Evolutionary conservation across 257 asterid genomes (phyloP).

Genomic region (Verbena officinalis): DNA sequence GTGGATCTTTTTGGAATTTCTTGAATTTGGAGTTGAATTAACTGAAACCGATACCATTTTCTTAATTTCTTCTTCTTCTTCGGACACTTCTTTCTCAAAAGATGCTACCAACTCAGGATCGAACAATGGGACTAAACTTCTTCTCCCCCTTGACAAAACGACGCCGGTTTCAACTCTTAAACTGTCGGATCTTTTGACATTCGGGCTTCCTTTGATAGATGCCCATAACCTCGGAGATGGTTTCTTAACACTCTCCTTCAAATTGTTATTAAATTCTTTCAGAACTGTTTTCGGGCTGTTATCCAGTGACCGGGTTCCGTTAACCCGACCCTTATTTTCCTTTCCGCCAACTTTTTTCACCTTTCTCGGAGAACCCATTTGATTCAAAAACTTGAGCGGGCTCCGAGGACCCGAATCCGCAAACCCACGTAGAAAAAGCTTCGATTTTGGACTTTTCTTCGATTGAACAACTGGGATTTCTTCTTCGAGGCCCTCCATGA

Average conservation of each 20-base stretch:
- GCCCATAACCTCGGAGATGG: slow-evolving; percentile 65
- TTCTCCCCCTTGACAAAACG: slow-evolving; percentile 48
- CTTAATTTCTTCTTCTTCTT: slow-evolving; percentile 63
- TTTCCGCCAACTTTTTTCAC: slow-evolving; percentile 61
- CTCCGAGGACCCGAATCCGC: slow-evolving; percentile 54
- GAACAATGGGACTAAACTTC: slow-evolving; percentile 65
- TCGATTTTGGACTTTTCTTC: slow-evolving; percentile 63
- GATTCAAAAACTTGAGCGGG: slow-evolving; percentile 75
- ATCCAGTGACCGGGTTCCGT: slow-evolving; percentile 31
- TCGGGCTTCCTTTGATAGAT: slow-evolving; percentile 57
- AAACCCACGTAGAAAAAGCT: slow-evolving; percentile 44
- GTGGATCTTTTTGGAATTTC: slow-evolving; percentile 25
- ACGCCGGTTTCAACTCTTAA: slow-evolving; percentile 47
- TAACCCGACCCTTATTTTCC: slow-evolving; percentile 54
- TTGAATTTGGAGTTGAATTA: slow-evolving; percentile 8
- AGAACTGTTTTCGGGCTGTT: slow-evolving; percentile 55
- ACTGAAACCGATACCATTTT: slow-evolving; percentile 48
- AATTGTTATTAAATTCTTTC: slow-evolving; percentile 39
- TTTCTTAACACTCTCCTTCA: slow-evolving; percentile 43
- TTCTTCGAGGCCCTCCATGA: slow-evolving; percentile 93
- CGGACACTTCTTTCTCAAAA: slow-evolving; percentile 50
- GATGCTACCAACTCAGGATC: slow-evolving; percentile 58
- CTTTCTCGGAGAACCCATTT: slow-evolving; percentile 71
- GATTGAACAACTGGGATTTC: slow-evolving; percentile 40
- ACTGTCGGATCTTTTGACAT: slow-evolving; percentile 42